These are phyloP conservation scores for Aspergillus hiratsukae DNA, from an alignment of 2,329 filamentous ascomycete genomes.

Conservation along the genomic window DNA sequence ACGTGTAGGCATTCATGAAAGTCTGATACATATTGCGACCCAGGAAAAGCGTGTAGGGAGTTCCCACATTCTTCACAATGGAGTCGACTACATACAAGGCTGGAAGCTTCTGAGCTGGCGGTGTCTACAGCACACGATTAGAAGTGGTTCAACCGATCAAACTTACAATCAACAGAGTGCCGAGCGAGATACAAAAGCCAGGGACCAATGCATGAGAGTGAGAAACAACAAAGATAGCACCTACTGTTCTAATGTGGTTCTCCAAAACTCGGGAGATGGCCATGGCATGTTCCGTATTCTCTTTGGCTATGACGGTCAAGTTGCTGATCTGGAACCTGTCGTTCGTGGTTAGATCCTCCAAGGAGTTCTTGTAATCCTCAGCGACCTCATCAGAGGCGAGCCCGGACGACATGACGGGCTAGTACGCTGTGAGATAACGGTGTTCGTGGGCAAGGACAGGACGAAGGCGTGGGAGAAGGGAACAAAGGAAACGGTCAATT, in stretches of 20 bases:
- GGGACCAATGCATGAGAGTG: conserved; percentile 8
- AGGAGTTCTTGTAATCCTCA: conserved; percentile 86
- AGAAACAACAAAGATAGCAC: conserved; percentile 34
- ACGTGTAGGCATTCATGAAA: conserved; percentile 93
- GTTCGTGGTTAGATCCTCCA: conserved; percentile 88
- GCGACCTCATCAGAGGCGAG: conserved; percentile 75
- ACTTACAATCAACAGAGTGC: conserved; percentile 17
- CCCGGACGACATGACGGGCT: conserved; percentile 59
- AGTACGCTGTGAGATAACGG: conserved; percentile 7
- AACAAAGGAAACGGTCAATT: conserved; percentile 5
- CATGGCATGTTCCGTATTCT: conserved; percentile 93
- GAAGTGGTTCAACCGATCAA: conserved; percentile 24
- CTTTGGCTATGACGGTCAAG: conserved; percentile 92
- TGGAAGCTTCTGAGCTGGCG: conserved; percentile 83
- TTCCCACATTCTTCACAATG: conserved; percentile 97
- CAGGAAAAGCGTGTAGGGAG: conserved; percentile 93
- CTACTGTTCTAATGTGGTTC: conserved; percentile 91
- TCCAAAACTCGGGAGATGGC: conserved; percentile 87
- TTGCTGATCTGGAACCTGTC: conserved; percentile 95
- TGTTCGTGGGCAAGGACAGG: background rate
- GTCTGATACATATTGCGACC: conserved; percentile 87
- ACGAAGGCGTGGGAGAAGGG: conserved; percentile 7
- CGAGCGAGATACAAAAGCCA: conserved; percentile 9
- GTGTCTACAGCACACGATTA: conserved; percentile 58
- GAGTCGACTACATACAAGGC: conserved; percentile 98